These are phyloP conservation scores for Suillus discolor DNA, from an alignment of 768 basidiomycete genomes.

Conservation along the genomic window DNA sequence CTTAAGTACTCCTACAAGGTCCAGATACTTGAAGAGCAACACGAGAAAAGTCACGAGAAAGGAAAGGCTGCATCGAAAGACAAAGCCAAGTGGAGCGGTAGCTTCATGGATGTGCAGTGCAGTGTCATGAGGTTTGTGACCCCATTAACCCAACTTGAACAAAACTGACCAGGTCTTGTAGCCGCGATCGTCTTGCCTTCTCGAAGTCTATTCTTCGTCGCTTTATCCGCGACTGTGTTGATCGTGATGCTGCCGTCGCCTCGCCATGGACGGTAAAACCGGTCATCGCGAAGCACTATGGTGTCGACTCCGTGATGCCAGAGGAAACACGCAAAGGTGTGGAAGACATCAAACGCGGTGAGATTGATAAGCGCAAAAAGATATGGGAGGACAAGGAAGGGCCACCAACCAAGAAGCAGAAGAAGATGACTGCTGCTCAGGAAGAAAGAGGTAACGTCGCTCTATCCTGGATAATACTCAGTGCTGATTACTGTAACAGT, in stretches of 20 bases:
- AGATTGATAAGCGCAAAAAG: conserved; percentile 93
- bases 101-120: conserved; percentile 82
- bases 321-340: conserved; percentile 81
- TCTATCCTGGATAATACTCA: conserved; percentile 2
- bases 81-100: conserved; percentile 70
- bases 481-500: conserved; percentile 22
- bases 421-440: conserved; percentile 71
- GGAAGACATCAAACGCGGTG: conserved; percentile 78
- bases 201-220: conserved; percentile 96
- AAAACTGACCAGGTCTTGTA: conserved; percentile 33
- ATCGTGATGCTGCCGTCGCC: conserved; percentile 88
- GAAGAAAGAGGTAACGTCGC: conserved; percentile 66
- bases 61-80: conserved; percentile 56
- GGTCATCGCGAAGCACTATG: conserved; percentile 80
- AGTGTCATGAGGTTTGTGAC: conserved; percentile 74
- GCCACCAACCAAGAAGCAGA: conserved; percentile 79
- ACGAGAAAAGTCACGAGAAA: conserved; percentile 67
- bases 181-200: conserved; percentile 94
- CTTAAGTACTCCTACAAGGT: conserved; percentile 85
- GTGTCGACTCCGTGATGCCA: conserved; percentile 83
- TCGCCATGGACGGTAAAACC: conserved; percentile 96
- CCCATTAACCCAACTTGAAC: conserved; percentile 4
- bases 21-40: conserved; percentile 78
- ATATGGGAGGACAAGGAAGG: conserved; percentile 88
- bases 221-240: conserved; percentile 94